Evolutionary conservation across 257 asterid species (phyloP).

Genomic region (Primulina tabacum): DNA sequence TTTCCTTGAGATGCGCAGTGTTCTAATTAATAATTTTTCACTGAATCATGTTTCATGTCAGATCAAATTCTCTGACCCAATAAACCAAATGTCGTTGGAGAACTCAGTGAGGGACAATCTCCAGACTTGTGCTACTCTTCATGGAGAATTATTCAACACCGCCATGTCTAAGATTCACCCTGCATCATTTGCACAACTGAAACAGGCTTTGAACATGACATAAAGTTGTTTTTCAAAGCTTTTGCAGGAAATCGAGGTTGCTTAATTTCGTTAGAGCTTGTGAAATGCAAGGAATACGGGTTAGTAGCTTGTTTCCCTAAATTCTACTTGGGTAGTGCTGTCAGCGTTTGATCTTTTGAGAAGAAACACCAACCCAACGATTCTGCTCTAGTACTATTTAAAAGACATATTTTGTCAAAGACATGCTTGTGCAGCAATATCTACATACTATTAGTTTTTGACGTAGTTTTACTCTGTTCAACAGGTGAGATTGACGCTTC

Average conservation of each 20-base stretch:
- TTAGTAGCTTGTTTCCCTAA: slow-evolving; percentile 16
- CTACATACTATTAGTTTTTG: not conserved
- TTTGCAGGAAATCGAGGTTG: slow-evolving; percentile 29
- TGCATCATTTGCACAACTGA: slow-evolving; percentile 66
- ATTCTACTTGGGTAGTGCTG: not conserved
- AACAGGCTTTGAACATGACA: slow-evolving; percentile 81
- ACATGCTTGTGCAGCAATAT: slow-evolving; percentile 8
- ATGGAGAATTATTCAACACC: slow-evolving; percentile 76
- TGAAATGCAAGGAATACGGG: slow-evolving; percentile 24
- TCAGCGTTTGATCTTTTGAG: not conserved
- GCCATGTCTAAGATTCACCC: slow-evolving; percentile 89
- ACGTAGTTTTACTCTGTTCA: slow-evolving; percentile 8
- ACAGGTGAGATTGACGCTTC: slow-evolving; percentile 35
- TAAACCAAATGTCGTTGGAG: slow-evolving; percentile 76
- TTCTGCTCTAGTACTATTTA: not conserved
- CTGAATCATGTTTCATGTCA: slow-evolving; percentile 29
- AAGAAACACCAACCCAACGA: not conserved
- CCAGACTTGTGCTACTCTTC: slow-evolving; percentile 81
- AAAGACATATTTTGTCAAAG: not conserved
- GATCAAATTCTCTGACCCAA: slow-evolving; percentile 86
- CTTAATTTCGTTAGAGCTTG: slow-evolving; percentile 24
- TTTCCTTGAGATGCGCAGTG: slow-evolving; percentile 12
- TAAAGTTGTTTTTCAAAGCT: slow-evolving; percentile 32
- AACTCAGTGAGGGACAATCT: slow-evolving; percentile 81
- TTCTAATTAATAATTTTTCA: not conserved